Conservation (phyloP, 2,329 filamentous ascomycete genomes). For the Fusarium irregulare region DNA sequence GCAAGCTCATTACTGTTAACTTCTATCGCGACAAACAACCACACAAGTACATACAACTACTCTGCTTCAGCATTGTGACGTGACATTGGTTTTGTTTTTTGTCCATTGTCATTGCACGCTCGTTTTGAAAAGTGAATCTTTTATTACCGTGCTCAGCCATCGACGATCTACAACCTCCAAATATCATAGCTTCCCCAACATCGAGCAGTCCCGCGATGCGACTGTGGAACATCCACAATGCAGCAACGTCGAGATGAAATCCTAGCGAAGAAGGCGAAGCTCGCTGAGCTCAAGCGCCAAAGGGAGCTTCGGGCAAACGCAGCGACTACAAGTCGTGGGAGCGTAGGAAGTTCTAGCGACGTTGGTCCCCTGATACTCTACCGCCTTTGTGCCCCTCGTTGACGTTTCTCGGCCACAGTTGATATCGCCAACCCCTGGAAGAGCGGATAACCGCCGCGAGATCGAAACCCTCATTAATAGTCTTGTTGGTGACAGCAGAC, state of each 20-base stretch:
- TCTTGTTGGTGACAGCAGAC: conserved; percentile 82
- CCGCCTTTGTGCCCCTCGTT: conserved; percentile 29
- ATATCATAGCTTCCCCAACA: conserved; percentile 38
- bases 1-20: conserved; percentile 32
- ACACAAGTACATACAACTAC: conserved; percentile 16
- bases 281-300: conserved; percentile 94
- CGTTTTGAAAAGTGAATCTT: neutral
- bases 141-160: neutral
- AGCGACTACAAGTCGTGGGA: conserved; percentile 75
- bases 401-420: conserved; percentile 52
- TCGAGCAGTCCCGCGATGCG: conserved; percentile 60
- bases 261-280: conserved; percentile 94
- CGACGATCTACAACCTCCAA: conserved; percentile 10
- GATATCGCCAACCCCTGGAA: conserved; percentile 75
- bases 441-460: conserved; percentile 76
- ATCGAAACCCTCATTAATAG: conserved; percentile 88
- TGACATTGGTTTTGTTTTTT: neutral
- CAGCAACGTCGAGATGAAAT: conserved; percentile 95
- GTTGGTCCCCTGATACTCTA: conserved; percentile 61
- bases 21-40: conserved; percentile 26
- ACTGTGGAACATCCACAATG: conserved; percentile 62
- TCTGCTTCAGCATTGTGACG: neutral
- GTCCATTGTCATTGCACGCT: neutral
- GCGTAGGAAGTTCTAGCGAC: conserved; percentile 75
- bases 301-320: conserved; percentile 85